A percentile compares a stretch with the other conserved stretches of the same genome.
Evolutionary conservation across 345 rosid species (phyloP).

Genomic region (Pistacia vera): DNA sequence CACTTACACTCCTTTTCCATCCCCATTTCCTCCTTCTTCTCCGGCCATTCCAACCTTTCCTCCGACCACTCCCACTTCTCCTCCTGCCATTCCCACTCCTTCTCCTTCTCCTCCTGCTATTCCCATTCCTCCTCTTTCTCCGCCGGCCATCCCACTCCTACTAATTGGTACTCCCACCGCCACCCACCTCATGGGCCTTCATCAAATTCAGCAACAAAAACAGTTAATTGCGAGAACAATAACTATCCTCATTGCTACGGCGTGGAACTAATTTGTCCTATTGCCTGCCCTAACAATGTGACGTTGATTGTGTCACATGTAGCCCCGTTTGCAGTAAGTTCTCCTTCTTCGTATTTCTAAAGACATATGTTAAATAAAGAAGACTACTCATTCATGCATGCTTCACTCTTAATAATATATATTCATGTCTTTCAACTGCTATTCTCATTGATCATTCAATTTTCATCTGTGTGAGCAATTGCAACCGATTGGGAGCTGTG

Average conservation of each 20-base stretch:
- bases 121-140: neutral
- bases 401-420: no score
- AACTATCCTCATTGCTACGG: constrained; percentile 22
- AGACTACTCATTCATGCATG: no score
- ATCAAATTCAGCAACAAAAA: constrained; percentile 4
- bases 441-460: neutral
- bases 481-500: constrained; percentile 53
- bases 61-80: no score
- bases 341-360: neutral
- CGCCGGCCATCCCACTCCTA: neutral
- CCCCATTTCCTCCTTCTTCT: neutral
- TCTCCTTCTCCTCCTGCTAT: neutral
- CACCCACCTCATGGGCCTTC: neutral
- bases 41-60: no score
- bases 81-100: neutral
- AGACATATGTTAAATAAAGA: no score
- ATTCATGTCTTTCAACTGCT: neutral
- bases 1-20: neutral
- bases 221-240: constrained; percentile 20
- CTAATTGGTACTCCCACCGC: neutral
- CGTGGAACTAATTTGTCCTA: constrained; percentile 20
- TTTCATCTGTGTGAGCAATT: constrained; percentile 15
- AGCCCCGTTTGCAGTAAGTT: constrained; percentile 35
- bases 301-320: constrained; percentile 31
- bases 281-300: constrained; percentile 27